Evolutionary conservation across 2,329 filamentous ascomycete genomes (phyloP), one percentile per base, ranked within the genome.

Genomic region (Xylariaceae sp.): DNA sequence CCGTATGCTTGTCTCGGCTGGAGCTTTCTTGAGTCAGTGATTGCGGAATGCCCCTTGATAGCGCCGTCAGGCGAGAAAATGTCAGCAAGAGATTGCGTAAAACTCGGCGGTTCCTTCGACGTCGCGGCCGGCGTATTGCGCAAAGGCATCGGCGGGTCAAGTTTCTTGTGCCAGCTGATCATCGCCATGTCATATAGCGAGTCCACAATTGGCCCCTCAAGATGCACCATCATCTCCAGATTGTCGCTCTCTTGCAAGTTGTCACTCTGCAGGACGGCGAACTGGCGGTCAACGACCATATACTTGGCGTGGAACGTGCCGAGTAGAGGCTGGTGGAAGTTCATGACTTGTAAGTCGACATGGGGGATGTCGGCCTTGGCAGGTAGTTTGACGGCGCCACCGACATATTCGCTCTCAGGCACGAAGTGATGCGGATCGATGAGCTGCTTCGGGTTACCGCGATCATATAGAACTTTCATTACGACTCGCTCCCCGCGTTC

Each of bases 171-270:
- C 86, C 86, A 92, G 0, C 82, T 85, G 6, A 90, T 73, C 32
- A 90, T 62, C 1, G 84, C 83, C 52, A 83, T 82, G 52, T 92
- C 87, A 59, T 88, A 90, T 20, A 91, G 65, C 1, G 80, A 80
- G 55, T 90, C 84, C 0, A 91, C 86, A 46, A 91, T 86, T 0
- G 85, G 79, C 0, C 87, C 87, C 65, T 91, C 85, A 0, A 89
- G 61, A 44, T 88, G 85, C 3, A 79, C 73, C 77, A 88, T 82
- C 86, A 92, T 90, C 64, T 92, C 87, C 44, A 90, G 49, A 53
- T 92, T 92, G 55, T 87, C 83, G 42, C 89, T 91, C 52, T 88
- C 82, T 63, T 82, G 74, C 40, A 91, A 85, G 57, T 91, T 92
- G 62, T 89, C 89, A 67, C 85, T 90, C 65, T 86, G 83, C 2